Conservation (phyloP, 73 alveolate species). For the Blepharisma stoltei region DNA sequence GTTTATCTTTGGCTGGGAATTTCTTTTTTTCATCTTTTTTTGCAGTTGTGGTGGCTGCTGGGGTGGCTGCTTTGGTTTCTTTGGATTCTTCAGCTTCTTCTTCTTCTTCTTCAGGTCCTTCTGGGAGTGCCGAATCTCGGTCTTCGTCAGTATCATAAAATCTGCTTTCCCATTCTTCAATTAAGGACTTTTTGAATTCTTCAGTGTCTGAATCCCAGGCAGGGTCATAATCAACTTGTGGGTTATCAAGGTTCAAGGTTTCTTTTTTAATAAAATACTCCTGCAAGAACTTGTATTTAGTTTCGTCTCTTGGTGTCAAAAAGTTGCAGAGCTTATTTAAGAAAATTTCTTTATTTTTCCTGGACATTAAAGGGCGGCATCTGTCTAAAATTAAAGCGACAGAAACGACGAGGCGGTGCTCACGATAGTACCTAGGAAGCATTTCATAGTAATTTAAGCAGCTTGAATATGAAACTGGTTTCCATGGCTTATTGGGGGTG, state of each 20-base stretch:
- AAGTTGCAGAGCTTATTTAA: conserved; percentile 1
- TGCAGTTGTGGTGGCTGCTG: not conserved
- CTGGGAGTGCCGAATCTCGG: not conserved
- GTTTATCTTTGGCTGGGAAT: not conserved
- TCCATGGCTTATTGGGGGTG: not conserved
- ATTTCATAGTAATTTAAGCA: conserved; percentile 10
- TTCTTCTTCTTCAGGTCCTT: not conserved
- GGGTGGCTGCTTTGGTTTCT: not conserved
- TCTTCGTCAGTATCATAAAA: not conserved
- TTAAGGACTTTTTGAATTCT: no score
- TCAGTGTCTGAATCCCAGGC: no score
- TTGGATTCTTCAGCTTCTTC: not conserved
- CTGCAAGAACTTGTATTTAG: not conserved
- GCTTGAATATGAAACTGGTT: not conserved
- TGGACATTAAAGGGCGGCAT: not conserved
- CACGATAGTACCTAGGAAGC: conserved; percentile 1
- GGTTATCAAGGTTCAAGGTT: no score
- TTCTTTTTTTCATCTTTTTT: not conserved
- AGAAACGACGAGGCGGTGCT: not conserved
- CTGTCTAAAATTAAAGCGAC: not conserved
- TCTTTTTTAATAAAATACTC: not conserved
- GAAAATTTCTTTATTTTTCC: conserved; percentile 15
- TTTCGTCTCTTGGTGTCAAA: not conserved
- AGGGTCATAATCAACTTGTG: no score
- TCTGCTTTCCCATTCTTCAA: no score